Evolutionary conservation across 805 yeast species (phyloP), one percentile per base, ranked within the genome.

Genomic region (Nakazawaea siamensis): DNA sequence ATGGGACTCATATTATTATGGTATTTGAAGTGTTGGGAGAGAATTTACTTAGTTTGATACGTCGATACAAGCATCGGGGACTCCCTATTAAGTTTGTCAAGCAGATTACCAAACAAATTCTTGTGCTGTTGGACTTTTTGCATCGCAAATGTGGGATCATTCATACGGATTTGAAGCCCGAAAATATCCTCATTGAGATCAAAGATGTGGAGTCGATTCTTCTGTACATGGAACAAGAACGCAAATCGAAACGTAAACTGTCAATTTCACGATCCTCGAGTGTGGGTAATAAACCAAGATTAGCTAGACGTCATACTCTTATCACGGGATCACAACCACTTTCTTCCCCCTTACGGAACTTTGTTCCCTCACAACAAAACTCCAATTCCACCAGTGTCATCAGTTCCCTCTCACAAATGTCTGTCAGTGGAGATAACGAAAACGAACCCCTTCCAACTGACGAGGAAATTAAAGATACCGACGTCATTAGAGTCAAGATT

Each of bases 1-100:
- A 92, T 56, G 99, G 99, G 1, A 68, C 72, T 2, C 99, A 92
- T 58, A 80, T 87, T 9, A 90, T 92, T 39, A 92, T 92, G 97
- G 97, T 90, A 1, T 92, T 92, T 55, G 98, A 92, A 59, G 95
- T 92, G 0, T 64, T 92, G 42, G 99, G 99, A 15, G 99, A 92
- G 56, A 90, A 87, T 52, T 57, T 92, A 45, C 62, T 92, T 34
- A 88, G 95, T 15, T 64, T 92, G 45, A 86, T 90, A 39, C 72
- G 84, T 43, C 68, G 88, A 38, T 88, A 73, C 46, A 70, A 71
- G 33, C 62, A 59, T 40, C 54, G 51, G 34, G 64, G 64, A 2
- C 58, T 76, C 16, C 82, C 82, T 1, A 43, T 75, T 9, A 54
- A 63, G 11, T 49, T 70, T 29, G 79, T 72, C 6, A 70, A 72